phyloP scores from a whole-genome alignment of 352 stramenopile genomes.

The Aphanomyces stellatus region DNA sequence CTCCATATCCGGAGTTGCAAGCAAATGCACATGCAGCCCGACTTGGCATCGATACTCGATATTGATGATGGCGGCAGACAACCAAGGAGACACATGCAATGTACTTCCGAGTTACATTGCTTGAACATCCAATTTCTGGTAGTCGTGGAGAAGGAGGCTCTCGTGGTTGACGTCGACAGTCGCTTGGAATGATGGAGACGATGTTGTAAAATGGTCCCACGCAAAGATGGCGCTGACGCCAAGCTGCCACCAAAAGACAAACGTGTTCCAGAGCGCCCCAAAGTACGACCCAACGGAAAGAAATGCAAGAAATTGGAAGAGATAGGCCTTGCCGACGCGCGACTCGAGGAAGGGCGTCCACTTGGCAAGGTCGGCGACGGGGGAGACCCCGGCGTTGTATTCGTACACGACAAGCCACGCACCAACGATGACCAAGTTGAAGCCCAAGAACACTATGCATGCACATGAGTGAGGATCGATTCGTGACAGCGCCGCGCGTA shows the following conservation, averaged over 20 bases:
- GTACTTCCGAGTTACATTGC: constrained; percentile 1
- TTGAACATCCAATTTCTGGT: constrained; percentile 15
- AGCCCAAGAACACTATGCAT: constrained; percentile 1
- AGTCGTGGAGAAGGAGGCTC: constrained; percentile 14
- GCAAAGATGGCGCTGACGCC: neutral
- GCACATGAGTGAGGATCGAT: neutral
- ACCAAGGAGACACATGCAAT: neutral
- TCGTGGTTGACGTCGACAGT: neutral
- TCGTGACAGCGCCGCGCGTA: neutral
- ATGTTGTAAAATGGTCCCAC: neutral
- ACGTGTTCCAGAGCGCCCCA: constrained; percentile 12
- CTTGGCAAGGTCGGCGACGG: neutral
- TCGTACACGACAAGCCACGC: constrained; percentile 12
- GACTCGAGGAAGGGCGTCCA: constrained; percentile 1
- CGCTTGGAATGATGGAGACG: too few species aligned
- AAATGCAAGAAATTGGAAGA: constrained; percentile 14
- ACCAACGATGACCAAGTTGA: constrained; percentile 5
- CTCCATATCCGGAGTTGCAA: too few species aligned
- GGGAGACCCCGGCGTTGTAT: neutral
- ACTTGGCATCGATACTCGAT: too few species aligned
- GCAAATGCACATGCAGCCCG: too few species aligned
- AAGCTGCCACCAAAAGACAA: constrained; percentile 13
- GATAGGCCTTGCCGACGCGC: constrained; percentile 1
- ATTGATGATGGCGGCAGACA: too few species aligned
- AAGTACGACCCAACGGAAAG: neutral